Conservation (phyloP, 805 yeast species). For the Teunomyces pallodes region DNA sequence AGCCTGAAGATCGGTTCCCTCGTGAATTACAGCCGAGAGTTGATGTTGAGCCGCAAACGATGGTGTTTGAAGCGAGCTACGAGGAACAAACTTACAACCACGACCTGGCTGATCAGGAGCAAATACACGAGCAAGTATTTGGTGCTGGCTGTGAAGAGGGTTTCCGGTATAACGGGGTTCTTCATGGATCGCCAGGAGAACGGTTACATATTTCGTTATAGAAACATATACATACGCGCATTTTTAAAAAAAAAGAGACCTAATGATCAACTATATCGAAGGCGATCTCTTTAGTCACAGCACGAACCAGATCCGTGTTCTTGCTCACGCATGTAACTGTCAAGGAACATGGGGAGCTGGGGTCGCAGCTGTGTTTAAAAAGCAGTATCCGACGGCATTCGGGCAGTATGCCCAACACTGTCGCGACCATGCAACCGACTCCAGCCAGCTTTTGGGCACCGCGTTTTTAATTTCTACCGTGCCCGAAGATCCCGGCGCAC, state of each 20-base stretch:
- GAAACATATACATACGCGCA: not conserved
- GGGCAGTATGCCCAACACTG: conserved; percentile 47
- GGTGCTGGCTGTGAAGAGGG: conserved; percentile 36
- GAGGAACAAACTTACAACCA: conserved; percentile 25
- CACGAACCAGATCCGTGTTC: conserved; percentile 34
- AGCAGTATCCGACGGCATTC: conserved; percentile 57
- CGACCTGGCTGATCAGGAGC: conserved; percentile 4
- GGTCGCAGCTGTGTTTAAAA: conserved; percentile 58
- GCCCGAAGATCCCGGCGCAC: conserved; percentile 28
- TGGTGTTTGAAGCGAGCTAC: conserved; percentile 29
- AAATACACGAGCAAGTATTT: conserved; percentile 15
- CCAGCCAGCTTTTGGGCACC: conserved; percentile 50
- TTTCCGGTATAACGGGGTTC: conserved; percentile 20
- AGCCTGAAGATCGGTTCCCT: conserved; percentile 29
- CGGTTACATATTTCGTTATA: conserved; percentile 8
- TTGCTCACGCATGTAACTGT: conserved; percentile 81
- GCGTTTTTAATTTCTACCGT: conserved; percentile 43
- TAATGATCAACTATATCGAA: conserved; percentile 44
- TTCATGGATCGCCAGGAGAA: conserved; percentile 32
- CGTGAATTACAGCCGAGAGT: conserved; percentile 2
- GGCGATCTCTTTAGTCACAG: conserved; percentile 56
- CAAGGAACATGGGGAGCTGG: conserved; percentile 86
- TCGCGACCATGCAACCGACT: conserved; percentile 14
- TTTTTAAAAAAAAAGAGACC: not conserved
- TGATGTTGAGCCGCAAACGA: not conserved